Evolutionary conservation across 345 rosid species (phyloP), one percentile per base, ranked within the genome.

Genomic region (Rhodomyrtus tomentosa): DNA sequence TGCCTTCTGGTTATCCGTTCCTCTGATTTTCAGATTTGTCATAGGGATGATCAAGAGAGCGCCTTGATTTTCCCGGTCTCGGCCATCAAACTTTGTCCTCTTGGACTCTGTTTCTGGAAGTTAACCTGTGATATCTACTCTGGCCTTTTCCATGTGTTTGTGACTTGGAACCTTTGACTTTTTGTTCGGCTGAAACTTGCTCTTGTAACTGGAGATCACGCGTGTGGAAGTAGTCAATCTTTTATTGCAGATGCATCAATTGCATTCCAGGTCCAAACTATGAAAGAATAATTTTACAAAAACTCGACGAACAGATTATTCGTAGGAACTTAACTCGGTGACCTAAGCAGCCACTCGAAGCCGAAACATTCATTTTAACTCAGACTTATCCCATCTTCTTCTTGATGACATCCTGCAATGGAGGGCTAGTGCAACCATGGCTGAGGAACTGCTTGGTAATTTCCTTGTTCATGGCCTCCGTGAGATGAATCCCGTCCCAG

Each of bases 401-500:
- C 20, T 83, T n/a, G 36, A 88, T 25, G 55, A 91, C 16, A 5
- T 82, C 80, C 12, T 40, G 80, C 52, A 91, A 89, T 29, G 90
- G 82, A 16, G 93, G 93, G 22, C 52, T 29, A 50, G 88, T 68
- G 84, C 55, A 91, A 80, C 90, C 92, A 12, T 87, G 36, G 20
- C 51, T 21, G 59, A 91, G 85, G 79, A 92, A 83, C 85, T 89
- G 86, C n/a, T 83, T 42, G 14, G 89, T 48, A 5, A 92, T 10
- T 0, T 83, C 73, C 36, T 27, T 25, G 74, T 90, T 29, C 91
- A 92, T 87, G 11, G 89, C 89, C 51, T 89, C 91, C 4, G 92
- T 92, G 85, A 88, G 86, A 85, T 90, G 94, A 80, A 92, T 40
- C 5, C 94, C 94, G 32, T 92, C 92, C 93, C 92, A 90, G 68